Evolutionary conservation across 164 flowering plant genomes (phyloP), one percentile per base, ranked within the genome.

Genomic region (Pachysandra terminalis): DNA sequence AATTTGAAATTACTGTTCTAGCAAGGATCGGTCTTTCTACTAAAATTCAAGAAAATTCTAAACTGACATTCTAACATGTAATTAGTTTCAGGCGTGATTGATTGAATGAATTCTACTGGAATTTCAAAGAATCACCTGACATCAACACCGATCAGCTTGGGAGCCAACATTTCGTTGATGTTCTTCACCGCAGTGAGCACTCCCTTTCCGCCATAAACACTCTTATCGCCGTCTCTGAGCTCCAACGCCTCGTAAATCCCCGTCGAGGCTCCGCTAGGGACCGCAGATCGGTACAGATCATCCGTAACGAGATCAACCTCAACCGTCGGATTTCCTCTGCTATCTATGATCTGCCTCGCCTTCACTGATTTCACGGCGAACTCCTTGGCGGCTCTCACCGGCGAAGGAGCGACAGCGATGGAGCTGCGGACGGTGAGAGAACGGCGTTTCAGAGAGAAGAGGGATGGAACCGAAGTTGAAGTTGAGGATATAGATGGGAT

Each of bases 191-290:
- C 98, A 63, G 66, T 75, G 56, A 86, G 84, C 52, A 95, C 97
- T 23, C 98, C 91, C 77, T 95, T 95, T 21, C 98, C 98, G 0
- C 93, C 96, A 69, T 87, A 95, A 35, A 87, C 89, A 17, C 76
- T 80, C 74, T 85, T 81, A 67, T 90, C 97, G 0, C 97, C 99
- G 64, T 95, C 99, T 64, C 99, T 80, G 15, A 95, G 86, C 83
- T 95, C 99, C 77, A 92, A 71, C 1, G 99, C 99, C 81, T 95
- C 99, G 68, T 95, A 92, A 83, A 92, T 92, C 78, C 99, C 99
- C 1, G 99, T 92, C 53, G 97, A 92, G 9, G 97, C 97, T 1
- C 97, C 97, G 54, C 97, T 90, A 0, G 99, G 99, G 1, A 92
- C 97, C 2, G 97, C 99, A 9, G 99, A 90, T 71, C 98, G 82